phyloP scores from a whole-genome alignment of 2,329 filamentous ascomycete genomes.

The Neophaeococcomyces aloes region DNA sequence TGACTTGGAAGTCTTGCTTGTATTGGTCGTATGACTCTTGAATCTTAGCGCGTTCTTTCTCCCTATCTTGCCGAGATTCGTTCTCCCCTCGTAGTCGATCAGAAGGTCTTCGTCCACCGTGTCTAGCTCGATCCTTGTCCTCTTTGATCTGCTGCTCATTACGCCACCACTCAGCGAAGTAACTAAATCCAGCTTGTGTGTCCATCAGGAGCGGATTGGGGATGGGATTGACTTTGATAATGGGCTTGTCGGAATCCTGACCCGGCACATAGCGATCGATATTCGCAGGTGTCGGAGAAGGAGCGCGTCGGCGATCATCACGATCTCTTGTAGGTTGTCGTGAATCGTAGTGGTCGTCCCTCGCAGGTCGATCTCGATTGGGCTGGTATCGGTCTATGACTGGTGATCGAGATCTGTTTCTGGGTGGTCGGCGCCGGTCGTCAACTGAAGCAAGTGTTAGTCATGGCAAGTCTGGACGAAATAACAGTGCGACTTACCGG shows the following conservation, averaged over 20 bases:
- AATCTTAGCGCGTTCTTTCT: slow-evolving; percentile 52
- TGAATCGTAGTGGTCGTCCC: slow-evolving; percentile 48
- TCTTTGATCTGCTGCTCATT: slow-evolving; percentile 53
- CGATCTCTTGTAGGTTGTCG: slow-evolving; percentile 40
- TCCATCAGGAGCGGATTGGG: slow-evolving; percentile 53
- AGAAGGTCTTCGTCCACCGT: slow-evolving; percentile 45
- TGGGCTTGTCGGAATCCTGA: slow-evolving; percentile 45
- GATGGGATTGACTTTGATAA: slow-evolving; percentile 46
- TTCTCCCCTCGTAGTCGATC: slow-evolving; percentile 51
- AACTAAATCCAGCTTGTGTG: slow-evolving; percentile 57
- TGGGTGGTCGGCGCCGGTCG: slow-evolving; percentile 36
- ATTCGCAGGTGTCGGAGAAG: slow-evolving; percentile 46
- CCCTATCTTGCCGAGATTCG: slow-evolving; percentile 51
- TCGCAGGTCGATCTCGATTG: slow-evolving; percentile 22
- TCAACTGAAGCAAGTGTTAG: slow-evolving; percentile 16
- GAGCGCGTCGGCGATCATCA: slow-evolving; percentile 47
- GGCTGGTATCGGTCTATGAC: slow-evolving; percentile 10
- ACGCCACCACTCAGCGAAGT: slow-evolving; percentile 59
- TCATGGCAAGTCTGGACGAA: slow-evolving; percentile 1
- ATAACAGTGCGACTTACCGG: slow-evolving; percentile 28
- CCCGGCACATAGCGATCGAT: slow-evolving; percentile 58
- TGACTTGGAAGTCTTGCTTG: slow-evolving; percentile 54
- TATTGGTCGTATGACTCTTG: slow-evolving; percentile 56
- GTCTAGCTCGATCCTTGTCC: slow-evolving; percentile 51
- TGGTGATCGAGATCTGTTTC: slow-evolving; percentile 33